These are phyloP conservation scores for Exophiala alcalophila DNA, from an alignment of 2,329 filamentous ascomycete genomes.

Conservation along the genomic window DNA sequence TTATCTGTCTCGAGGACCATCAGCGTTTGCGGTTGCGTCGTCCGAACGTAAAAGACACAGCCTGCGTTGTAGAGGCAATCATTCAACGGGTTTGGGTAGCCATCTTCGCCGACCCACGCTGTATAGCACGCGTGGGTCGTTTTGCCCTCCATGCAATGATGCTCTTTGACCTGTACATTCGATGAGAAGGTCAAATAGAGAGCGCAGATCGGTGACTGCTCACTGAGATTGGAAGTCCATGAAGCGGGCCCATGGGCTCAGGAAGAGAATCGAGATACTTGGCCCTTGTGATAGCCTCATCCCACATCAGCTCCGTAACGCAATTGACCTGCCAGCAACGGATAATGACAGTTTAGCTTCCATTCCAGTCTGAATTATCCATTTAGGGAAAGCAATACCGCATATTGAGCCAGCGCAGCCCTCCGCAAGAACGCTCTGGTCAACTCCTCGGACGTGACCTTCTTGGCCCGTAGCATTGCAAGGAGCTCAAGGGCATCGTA, in stretches of 20 bases:
- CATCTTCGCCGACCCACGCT: slow-evolving; percentile 30
- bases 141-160: slow-evolving; percentile 28
- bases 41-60: slow-evolving; percentile 34
- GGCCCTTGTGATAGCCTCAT: slow-evolving; percentile 48
- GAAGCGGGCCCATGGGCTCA: slow-evolving; percentile 57
- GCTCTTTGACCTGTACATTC: slow-evolving; percentile 47
- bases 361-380: neutral
- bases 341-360: neutral
- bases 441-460: slow-evolving; percentile 46
- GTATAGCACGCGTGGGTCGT: slow-evolving; percentile 33
- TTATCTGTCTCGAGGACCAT: slow-evolving; percentile 35
- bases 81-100: slow-evolving; percentile 29
- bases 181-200: too few relatives aligned
- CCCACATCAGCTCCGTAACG: slow-evolving; percentile 53
- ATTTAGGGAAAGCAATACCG: slow-evolving; percentile 5
- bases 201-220: too few relatives aligned
- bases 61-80: slow-evolving; percentile 33
- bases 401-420: slow-evolving; percentile 48
- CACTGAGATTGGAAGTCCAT: slow-evolving; percentile 57
- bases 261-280: slow-evolving; percentile 45
- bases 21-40: slow-evolving; percentile 33
- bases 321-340: slow-evolving; percentile 36
- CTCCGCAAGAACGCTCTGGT: slow-evolving; percentile 55
- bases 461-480: slow-evolving; percentile 43
- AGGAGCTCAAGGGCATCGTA: slow-evolving; percentile 36